phyloP scores from a whole-genome alignment of 192 early-diverging fungal genomes.

The Rhizophlyctis rosea region DNA sequence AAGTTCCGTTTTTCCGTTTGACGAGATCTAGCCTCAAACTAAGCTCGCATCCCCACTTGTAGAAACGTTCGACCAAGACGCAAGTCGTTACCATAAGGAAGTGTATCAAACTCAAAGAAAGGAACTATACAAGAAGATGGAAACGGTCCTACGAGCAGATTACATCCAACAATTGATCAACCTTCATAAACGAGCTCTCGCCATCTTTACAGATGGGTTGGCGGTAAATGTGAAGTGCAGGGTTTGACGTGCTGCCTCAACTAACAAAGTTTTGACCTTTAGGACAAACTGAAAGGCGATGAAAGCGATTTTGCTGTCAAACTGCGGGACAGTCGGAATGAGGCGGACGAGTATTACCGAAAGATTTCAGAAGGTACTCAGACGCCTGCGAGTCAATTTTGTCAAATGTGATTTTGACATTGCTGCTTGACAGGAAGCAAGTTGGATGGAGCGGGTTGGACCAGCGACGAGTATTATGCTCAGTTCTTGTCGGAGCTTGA shows the following conservation, averaged over 20 bases:
- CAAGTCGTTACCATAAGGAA: slow-evolving; percentile 80
- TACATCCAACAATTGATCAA: slow-evolving; percentile 89
- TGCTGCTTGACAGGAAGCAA: slow-evolving; percentile 36
- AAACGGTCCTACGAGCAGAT: slow-evolving; percentile 70
- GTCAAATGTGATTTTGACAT: slow-evolving; percentile 4
- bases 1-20: slow-evolving; percentile 17
- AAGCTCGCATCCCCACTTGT: no score
- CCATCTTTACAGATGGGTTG: slow-evolving; percentile 61
- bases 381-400: slow-evolving; percentile 3
- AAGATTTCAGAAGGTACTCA: slow-evolving; percentile 42
- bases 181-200: slow-evolving; percentile 68
- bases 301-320: slow-evolving; percentile 61
- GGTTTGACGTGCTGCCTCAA: background rate
- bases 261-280: background rate
- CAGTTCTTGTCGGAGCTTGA: slow-evolving; percentile 64
- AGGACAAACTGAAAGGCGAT: slow-evolving; percentile 52
- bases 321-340: slow-evolving; percentile 36
- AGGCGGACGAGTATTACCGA: slow-evolving; percentile 44
- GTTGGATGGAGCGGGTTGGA: slow-evolving; percentile 71
- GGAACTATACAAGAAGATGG: slow-evolving; percentile 77
- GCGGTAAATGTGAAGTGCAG: slow-evolving; percentile 12
- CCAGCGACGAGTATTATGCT: slow-evolving; percentile 51
- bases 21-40: no score
- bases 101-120: slow-evolving; percentile 85
- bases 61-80: slow-evolving; percentile 83